A percentile compares a stretch with the other conserved stretches of the same genome.
These are phyloP conservation scores for Xylaria nigripes DNA, from an alignment of 495 filamentous ascomycete genomes.

Conservation along the genomic window DNA sequence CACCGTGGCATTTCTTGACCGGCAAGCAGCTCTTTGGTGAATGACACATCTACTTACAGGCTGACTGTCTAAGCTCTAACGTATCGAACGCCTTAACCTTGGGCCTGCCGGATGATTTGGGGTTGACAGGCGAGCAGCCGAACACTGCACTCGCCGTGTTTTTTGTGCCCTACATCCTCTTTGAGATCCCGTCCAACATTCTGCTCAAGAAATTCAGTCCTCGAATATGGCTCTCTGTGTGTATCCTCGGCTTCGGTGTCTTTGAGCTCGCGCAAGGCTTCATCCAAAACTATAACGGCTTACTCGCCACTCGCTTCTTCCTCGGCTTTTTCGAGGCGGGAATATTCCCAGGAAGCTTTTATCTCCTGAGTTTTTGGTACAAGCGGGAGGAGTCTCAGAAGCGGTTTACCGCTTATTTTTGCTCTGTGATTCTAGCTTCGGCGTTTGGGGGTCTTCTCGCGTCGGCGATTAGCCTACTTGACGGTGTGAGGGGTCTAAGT, in stretches of 20 bases:
- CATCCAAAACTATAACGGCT: conserved; percentile 57
- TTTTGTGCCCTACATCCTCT: conserved; percentile 79
- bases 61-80: conserved; percentile 13
- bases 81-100: conserved; percentile 55
- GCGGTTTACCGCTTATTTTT: conserved; percentile 41
- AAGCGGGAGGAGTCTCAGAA: conserved; percentile 36
- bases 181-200: conserved; percentile 72
- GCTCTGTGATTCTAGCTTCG: conserved; percentile 38
- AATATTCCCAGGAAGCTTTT: conserved; percentile 48
- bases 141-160: conserved; percentile 74
- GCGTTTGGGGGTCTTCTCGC: conserved; percentile 43
- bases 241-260: conserved; percentile 43
- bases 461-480: conserved; percentile 23
- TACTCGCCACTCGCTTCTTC: conserved; percentile 65
- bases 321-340: conserved; percentile 49
- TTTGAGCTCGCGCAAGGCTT: conserved; percentile 59
- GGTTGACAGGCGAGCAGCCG: conserved; percentile 53
- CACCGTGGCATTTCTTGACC: too few species aligned
- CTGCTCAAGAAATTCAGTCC: conserved; percentile 62
- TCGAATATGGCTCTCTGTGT: conserved; percentile 43
- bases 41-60: too few species aligned
- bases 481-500: conserved; percentile 21
- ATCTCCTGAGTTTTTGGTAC: conserved; percentile 44
- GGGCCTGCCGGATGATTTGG: conserved; percentile 54
- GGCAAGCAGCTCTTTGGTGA: too few species aligned